Base-by-base conservation (phyloP, 805 yeast genomes). In the Clavispora carvajalis region DNA sequence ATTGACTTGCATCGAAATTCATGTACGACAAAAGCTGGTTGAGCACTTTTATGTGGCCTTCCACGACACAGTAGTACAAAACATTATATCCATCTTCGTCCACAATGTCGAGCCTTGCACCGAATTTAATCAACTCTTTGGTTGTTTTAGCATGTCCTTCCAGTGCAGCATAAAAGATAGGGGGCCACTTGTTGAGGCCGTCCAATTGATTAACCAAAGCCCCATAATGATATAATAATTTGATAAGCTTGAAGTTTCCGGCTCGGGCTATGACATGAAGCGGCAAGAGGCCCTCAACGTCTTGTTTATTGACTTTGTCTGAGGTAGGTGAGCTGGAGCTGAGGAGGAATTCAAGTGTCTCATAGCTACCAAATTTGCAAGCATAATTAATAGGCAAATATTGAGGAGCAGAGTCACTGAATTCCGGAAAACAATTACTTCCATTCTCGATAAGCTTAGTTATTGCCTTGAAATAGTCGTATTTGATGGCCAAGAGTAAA, bases 141-240 rank as follows among this genome's bases (percentile, higher is more conserved):
- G 95, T 84, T 3, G 93, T 79, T 33, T 72, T 64, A 4, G 72
- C 73, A 57, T 84, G 87, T 1, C 97, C 97, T 51, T 86, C 91
- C 48, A 80, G 78, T 1, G 90, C 90, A 16, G 96, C 86, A 59
- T 93, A 91, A 54, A 89, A 87, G 2, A 93, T 73, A 0, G 98
- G 95, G 0, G 96, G 81, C 97, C 98, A 93, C 52, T 83, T 84
- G 57, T 90, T 89, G 41, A 88, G 79, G 39, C 86, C 84, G 62
- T 93, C 98, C 7, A 81, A 53, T 44, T 77, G 80, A 60, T 93
- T 85, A 5, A 91, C 78, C 52, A 83, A 79, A 3, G 69, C 83
- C 4, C 90, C 91, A 47, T 82, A 73, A n/a, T 74, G 64, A 1
- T 85, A 72, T 24, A 93, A 65, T 34, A 89, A 60, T 22, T 82